These are phyloP conservation scores for Trichosporon sp. DNA, from an alignment of 1,284 basidiomycete species.

Conservation along the genomic window DNA sequence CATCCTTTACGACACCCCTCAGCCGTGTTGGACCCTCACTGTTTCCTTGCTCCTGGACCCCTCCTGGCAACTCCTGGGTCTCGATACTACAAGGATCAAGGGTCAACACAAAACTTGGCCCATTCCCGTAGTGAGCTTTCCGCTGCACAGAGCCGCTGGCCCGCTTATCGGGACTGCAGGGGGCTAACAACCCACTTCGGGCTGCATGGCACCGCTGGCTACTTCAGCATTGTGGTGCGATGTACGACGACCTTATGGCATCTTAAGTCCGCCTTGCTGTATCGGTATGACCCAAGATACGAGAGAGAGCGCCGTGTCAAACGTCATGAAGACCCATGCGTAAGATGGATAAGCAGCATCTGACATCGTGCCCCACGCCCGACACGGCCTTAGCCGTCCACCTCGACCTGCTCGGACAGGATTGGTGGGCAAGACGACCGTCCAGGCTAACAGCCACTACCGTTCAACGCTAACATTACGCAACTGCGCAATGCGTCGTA, in stretches of 20 bases:
- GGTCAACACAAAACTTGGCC: slow-evolving; percentile 3
- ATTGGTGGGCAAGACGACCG: not conserved
- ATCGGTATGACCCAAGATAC: not conserved
- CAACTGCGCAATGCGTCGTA: not conserved
- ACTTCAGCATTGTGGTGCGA: not conserved
- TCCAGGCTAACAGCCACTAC: not conserved
- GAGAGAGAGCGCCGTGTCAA: not conserved
- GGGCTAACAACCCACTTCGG: not conserved
- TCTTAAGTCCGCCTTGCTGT: not conserved
- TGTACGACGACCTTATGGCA: not conserved
- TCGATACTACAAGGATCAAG: not conserved
- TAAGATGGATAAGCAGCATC: not conserved
- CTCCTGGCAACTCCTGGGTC: not conserved
- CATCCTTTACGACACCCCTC: slow-evolving; percentile 8
- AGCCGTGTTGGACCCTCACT: not conserved
- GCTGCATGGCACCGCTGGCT: not conserved
- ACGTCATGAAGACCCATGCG: slow-evolving; percentile 3
- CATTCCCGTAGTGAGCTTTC: slow-evolving; percentile 6
- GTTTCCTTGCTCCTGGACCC: not conserved
- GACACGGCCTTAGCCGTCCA: not conserved
- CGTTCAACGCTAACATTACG: not conserved
- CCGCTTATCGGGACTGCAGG: not conserved
- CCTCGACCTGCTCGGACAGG: not conserved
- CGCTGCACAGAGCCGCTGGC: not conserved
- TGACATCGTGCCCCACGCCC: not conserved